phyloP scores from a whole-genome alignment of 768 basidiomycete genomes.

The Serpula lacrymans region DNA sequence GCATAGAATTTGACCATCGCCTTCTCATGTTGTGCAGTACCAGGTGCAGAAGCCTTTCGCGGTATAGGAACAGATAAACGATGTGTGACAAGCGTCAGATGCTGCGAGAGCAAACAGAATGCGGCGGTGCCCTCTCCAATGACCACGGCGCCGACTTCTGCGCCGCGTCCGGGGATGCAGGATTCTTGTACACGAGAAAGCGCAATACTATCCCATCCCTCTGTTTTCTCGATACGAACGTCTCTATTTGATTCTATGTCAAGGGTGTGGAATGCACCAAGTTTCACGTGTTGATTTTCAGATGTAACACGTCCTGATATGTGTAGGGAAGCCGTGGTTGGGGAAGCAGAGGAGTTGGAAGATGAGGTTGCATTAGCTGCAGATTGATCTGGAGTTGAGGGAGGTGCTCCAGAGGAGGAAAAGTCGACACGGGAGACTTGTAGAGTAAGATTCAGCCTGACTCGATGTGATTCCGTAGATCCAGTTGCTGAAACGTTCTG shows the following conservation, averaged over 20 bases:
- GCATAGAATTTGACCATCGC: slow-evolving; percentile 80
- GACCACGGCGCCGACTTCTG: slow-evolving; percentile 94
- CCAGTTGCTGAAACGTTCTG: slow-evolving; percentile 90
- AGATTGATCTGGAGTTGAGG: slow-evolving; percentile 43
- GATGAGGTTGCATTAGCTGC: slow-evolving; percentile 20
- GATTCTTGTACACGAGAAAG: slow-evolving; percentile 80
- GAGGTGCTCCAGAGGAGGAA: slow-evolving; percentile 60
- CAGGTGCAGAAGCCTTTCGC: slow-evolving; percentile 81
- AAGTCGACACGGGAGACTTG: slow-evolving; percentile 78
- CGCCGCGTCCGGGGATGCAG: slow-evolving; percentile 89
- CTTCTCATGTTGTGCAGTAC: slow-evolving; percentile 88
- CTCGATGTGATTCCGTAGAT: slow-evolving; percentile 87
- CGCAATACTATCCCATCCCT: slow-evolving; percentile 93
- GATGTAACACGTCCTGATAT: slow-evolving; percentile 81
- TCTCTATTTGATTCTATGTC: slow-evolving; percentile 91
- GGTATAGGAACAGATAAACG: slow-evolving; percentile 88
- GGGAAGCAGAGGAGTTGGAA: slow-evolving; percentile 32
- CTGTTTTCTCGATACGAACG: slow-evolving; percentile 80
- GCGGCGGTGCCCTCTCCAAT: slow-evolving; percentile 95
- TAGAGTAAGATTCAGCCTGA: slow-evolving; percentile 82
- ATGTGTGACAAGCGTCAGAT: slow-evolving; percentile 93
- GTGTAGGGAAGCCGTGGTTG: slow-evolving; percentile 62
- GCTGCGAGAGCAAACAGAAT: slow-evolving; percentile 92
- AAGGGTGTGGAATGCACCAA: slow-evolving; percentile 93
- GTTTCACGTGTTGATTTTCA: slow-evolving; percentile 86